A percentile compares a stretch with the other conserved stretches of the same genome.
Conservation (phyloP, 345 rosid species). For the Brassica cretica region DNA sequence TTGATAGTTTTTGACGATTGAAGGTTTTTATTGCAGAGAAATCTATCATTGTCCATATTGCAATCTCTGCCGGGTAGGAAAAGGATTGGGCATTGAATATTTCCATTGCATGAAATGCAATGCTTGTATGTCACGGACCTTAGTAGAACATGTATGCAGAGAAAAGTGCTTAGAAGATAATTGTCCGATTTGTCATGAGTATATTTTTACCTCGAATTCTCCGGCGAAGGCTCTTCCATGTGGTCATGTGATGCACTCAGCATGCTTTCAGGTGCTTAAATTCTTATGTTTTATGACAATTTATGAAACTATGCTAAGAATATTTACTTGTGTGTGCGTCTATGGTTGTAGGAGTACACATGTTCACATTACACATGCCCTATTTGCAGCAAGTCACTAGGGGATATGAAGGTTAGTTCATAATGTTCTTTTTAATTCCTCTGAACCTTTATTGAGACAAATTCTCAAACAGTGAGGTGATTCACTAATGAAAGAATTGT, state of each 20-base stretch:
- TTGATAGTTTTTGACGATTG: conserved; percentile 51
- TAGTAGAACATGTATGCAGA: conserved; percentile 58
- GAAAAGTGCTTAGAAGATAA: conserved; percentile 76
- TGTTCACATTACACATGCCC: conserved; percentile 76
- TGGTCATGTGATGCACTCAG: conserved; percentile 88
- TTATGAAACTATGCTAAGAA: background rate
- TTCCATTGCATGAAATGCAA: conserved; percentile 94
- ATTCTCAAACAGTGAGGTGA: background rate
- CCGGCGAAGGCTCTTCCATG: conserved; percentile 82
- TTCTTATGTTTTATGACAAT: background rate
- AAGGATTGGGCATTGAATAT: conserved; percentile 76
- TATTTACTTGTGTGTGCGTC: conserved; percentile 18
- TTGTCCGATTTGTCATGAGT: conserved; percentile 84
- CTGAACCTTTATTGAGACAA: background rate
- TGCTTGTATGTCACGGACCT: conserved; percentile 69
- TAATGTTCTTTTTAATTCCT: background rate
- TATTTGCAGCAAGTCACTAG: conserved; percentile 90
- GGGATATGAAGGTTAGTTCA: conserved; percentile 81
- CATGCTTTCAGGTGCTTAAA: conserved; percentile 67
- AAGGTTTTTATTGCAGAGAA: conserved; percentile 72
- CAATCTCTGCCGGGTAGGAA: conserved; percentile 83
- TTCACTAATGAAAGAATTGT: background rate
- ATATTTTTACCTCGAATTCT: conserved; percentile 61
- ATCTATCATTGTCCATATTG: conserved; percentile 90
- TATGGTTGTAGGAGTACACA: conserved; percentile 65